Conservation (phyloP, 2,329 filamentous ascomycete genomes). For the Pseudogymnoascus sp. region DNA sequence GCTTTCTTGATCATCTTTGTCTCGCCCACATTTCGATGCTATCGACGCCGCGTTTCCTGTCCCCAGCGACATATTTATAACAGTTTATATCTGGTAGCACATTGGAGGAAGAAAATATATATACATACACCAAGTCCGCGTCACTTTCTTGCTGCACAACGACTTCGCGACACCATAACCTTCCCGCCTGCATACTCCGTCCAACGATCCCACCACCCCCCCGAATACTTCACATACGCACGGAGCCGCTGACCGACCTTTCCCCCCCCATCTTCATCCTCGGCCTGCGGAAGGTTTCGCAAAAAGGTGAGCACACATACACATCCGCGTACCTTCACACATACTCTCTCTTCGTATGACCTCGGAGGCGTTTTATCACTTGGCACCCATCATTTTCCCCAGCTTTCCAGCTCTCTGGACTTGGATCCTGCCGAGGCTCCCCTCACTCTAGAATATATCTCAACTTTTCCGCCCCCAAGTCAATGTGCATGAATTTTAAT, state of each 20-base stretch:
- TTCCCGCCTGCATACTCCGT: neutral
- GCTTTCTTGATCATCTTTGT: neutral
- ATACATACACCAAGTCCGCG: neutral
- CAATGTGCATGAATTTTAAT: neutral
- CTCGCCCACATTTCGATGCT: slow-evolving; percentile 1
- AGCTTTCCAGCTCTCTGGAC: neutral
- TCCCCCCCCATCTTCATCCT: neutral
- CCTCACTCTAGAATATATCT: neutral
- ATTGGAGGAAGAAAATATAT: neutral
- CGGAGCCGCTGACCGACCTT: neutral
- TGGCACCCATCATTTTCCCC: neutral
- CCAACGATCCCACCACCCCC: neutral
- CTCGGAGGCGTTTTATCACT: neutral
- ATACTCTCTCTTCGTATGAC: neutral
- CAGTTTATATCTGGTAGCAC: neutral
- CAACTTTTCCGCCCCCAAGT: neutral
- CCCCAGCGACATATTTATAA: neutral
- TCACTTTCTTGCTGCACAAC: slow-evolving; percentile 3
- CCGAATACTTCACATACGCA: neutral
- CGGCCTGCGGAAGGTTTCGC: neutral
- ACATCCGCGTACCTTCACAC: neutral
- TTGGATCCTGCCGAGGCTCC: neutral
- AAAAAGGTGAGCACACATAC: neutral
- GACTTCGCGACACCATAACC: neutral
- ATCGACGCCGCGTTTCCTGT: neutral